Evolutionary conservation across 2,329 filamentous ascomycete species (phyloP).

Genomic region (Fusarium kyushuense): DNA sequence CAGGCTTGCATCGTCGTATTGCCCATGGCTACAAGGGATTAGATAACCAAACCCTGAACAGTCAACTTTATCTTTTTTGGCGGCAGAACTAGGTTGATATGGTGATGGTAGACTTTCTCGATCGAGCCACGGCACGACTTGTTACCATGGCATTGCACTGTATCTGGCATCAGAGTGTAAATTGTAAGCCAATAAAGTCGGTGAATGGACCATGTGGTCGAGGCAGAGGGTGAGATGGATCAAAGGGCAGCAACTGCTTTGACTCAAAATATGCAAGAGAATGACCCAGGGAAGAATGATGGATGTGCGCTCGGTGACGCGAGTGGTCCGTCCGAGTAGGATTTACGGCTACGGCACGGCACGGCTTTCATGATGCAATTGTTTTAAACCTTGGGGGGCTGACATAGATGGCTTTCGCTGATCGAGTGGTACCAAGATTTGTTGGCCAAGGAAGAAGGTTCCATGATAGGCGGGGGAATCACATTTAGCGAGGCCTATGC

Average conservation of each 20-base stretch:
- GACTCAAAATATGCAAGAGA: neutral
- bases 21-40: neutral
- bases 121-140: neutral
- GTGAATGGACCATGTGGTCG: slow-evolving; percentile 43
- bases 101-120: neutral
- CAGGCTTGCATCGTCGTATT: neutral
- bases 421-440: neutral
- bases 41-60: neutral
- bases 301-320: slow-evolving; percentile 24
- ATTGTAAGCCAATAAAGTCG: slow-evolving; percentile 38
- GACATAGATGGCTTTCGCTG: slow-evolving; percentile 7
- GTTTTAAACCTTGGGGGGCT: neutral
- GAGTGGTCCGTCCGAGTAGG: slow-evolving; percentile 14
- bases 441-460: slow-evolving; percentile 4
- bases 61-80: neutral
- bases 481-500: slow-evolving; percentile 1
- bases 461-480: slow-evolving; percentile 5
- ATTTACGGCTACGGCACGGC: slow-evolving; percentile 14
- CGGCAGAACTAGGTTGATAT: neutral
- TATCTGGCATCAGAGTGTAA: slow-evolving; percentile 4
- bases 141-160: neutral
- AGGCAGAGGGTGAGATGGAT: slow-evolving; percentile 41
- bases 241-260: slow-evolving; percentile 10
- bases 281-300: slow-evolving; percentile 11
- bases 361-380: slow-evolving; percentile 24